Base-by-base conservation (phyloP, 768 basidiomycete species). In the Paxillus ammoniavirescens region DNA sequence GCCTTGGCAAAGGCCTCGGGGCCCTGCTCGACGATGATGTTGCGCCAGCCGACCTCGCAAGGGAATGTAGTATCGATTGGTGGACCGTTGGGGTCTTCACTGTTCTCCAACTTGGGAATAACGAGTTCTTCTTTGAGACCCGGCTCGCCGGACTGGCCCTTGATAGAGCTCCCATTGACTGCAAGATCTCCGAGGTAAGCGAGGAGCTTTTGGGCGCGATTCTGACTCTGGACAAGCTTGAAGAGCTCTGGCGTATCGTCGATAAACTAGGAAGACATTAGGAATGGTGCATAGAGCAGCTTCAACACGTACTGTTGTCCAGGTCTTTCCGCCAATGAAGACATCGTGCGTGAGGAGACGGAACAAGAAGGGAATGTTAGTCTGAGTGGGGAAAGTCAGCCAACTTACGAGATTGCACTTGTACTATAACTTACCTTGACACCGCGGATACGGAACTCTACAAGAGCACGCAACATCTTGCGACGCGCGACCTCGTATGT, bases 181-280 rank as follows among this genome's bases (percentile, higher is more conserved):
- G 92, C 91, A 41, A 99, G 81, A 69, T 99, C 97, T 57, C 97
- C 97, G 35, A 99, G 87, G 73, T 98, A 99, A 6, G 93, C 89
- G 43, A 99, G 81, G 50, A 99, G 76, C 72, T 98, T 98, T 74
- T 98, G 95, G 4, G 97, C 97, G 73, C 97, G 91, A 74, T 99
- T 99, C 74, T 95, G 95, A 62, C 89, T 93, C 65, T 93, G 90
- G 7, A 99, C 95, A 52, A 99, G 84, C 73, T 95, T 97, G 86
- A 98, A 99, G 58, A 99, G 84, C 67, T 98, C 94, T n/a, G 93
- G 95, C 1, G 96, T 98, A 72, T 99, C 97, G 65, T 99, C 97
- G 72, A 99, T 98, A 79, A 99, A 98, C 91, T 93, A 63, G 8
- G 47, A 45, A 10, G 12, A 31, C 35, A 36, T 69, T 28, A 67